Conservation (phyloP, 2,329 filamentous ascomycete species). For the Biscogniauxia marginata region DNA sequence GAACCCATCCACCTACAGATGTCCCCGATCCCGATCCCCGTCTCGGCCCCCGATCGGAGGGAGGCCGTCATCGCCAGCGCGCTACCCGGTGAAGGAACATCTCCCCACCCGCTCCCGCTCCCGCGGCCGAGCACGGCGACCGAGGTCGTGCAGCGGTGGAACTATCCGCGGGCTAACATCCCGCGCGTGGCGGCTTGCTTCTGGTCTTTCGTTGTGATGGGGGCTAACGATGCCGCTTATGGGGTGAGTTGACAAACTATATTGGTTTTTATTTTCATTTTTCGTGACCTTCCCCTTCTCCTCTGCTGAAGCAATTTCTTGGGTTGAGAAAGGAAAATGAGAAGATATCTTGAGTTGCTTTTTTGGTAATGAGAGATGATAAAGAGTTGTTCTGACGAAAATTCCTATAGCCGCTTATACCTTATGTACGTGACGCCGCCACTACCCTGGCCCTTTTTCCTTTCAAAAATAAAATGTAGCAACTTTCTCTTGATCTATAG, state of each 20-base stretch:
- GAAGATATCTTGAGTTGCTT: too few relatives aligned
- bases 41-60: too few relatives aligned
- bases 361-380: background rate
- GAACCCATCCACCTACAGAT: slow-evolving; percentile 2
- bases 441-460: too few relatives aligned
- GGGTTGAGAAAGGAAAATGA: too few relatives aligned
- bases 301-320: background rate
- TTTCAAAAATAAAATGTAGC: too few relatives aligned
- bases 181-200: slow-evolving; percentile 52
- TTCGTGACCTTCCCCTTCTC: background rate
- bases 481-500: too few relatives aligned
- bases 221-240: slow-evolving; percentile 58
- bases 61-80: too few relatives aligned
- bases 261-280: too few relatives aligned
- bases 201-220: slow-evolving; percentile 57
- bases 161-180: slow-evolving; percentile 47
- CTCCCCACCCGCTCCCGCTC: slow-evolving; percentile 8
- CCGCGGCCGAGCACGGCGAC: slow-evolving; percentile 20
- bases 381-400: background rate
- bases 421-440: slow-evolving; percentile 43
- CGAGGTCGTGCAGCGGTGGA: slow-evolving; percentile 46
- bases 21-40: slow-evolving; percentile 1
- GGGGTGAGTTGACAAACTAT: too few relatives aligned
- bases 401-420: slow-evolving; percentile 43
- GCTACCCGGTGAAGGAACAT: slow-evolving; percentile 16